phyloP scores from a whole-genome alignment of 768 basidiomycete species.

The Lactarius indigo region DNA sequence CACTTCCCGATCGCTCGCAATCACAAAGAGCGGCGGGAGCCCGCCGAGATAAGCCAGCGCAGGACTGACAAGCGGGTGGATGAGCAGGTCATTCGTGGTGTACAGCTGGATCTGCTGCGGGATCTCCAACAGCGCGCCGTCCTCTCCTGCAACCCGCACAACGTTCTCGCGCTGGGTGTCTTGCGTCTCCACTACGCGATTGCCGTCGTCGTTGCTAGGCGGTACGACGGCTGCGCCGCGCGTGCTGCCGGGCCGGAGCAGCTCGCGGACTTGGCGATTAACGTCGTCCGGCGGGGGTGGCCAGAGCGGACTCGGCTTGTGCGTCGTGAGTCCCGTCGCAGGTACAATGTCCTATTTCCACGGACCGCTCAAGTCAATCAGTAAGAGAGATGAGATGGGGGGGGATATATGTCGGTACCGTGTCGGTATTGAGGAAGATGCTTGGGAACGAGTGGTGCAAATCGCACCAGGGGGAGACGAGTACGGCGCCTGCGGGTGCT shows the following conservation, averaged over 20 bases:
- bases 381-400: background rate
- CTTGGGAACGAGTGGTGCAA: conserved; percentile 93
- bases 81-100: conserved; percentile 69
- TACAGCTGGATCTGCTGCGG: conserved; percentile 83
- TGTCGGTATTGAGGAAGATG: conserved; percentile 76
- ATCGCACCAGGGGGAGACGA: conserved; percentile 92
- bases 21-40: conserved; percentile 78
- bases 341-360: conserved; percentile 69
- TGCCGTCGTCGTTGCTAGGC: background rate
- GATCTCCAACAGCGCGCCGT: conserved; percentile 52
- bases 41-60: conserved; percentile 83
- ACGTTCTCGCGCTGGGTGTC: conserved; percentile 43
- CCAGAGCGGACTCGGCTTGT: conserved; percentile 76
- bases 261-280: conserved; percentile 51
- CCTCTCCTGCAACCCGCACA: conserved; percentile 41
- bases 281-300: conserved; percentile 70
- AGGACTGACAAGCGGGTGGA: conserved; percentile 82
- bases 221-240: conserved; percentile 33
- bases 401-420: conserved; percentile 51
- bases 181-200: background rate
- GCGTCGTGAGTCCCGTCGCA: conserved; percentile 64
- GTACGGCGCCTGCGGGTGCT: conserved; percentile 77
- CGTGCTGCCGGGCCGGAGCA: conserved; percentile 35
- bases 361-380: background rate
- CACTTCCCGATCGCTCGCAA: conserved; percentile 88